Base-by-base conservation (phyloP, 805 yeast genomes). In the Tetrapisispora phaffii region DNA sequence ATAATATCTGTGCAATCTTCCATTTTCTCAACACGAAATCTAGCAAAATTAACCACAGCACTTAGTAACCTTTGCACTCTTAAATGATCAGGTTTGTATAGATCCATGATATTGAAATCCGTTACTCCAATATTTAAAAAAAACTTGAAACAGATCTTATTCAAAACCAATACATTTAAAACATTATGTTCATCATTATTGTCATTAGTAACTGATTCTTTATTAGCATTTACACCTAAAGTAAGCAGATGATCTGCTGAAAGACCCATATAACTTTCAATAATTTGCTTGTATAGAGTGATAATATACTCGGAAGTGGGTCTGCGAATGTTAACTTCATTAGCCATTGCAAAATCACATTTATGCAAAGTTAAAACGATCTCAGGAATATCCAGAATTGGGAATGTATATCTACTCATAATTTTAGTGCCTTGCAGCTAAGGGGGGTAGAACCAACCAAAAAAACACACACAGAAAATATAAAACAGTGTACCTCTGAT, bases 1-100 rank as follows among this genome's bases (percentile, higher is more conserved):
- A 82, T 76, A 22, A 83, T 66, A 22, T 74, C 75, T 49, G 80
- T 86, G 56, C 84, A 80, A 52, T 82, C 88, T 21, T 70, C 72
- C 59, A 80, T 74, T 47, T 84, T 79, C 51, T 80, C 86, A 53
- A 85, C 94, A 52, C 95, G 73, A 56, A 84, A 87, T 46, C 90
- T 68, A 1, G 94, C 94, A 69, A 77, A 88, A 59, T 88, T 88
- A 20, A 87, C 83, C 41, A 87, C 79, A 0, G 93, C 93, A 58
- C 95, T 85, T 23, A 87, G 62, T 19, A 86, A 70, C 39, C 90
- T 67, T 49, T 79, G 68, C 1, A 77, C 70, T 47, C 95, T 69
- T 33, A 60, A 63, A 0, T 84, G 69, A n/a, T 87, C 95, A 0
- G 96, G 96, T 51, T 78, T 79, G 47, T 76, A 70, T 26, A 88